Conservation (phyloP, 2,329 filamentous ascomycete species). For the Phialocephala subalpina region DNA sequence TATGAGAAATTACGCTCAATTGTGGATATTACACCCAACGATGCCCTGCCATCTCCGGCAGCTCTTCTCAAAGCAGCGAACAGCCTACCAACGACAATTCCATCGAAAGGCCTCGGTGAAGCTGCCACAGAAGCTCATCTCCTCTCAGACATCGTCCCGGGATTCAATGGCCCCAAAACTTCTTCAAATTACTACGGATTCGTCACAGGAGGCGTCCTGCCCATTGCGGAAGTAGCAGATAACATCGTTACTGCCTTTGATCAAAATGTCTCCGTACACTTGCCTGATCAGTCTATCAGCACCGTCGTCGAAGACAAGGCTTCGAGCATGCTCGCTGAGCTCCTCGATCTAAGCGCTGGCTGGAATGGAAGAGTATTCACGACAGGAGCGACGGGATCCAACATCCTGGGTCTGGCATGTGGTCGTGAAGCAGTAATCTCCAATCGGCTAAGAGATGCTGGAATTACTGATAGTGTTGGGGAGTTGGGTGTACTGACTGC, state of each 20-base stretch:
- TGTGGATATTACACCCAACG: constrained; percentile 33
- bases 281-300: constrained; percentile 76
- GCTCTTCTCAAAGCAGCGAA: constrained; percentile 33
- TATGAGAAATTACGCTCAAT: constrained; percentile 35
- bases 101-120: constrained; percentile 51
- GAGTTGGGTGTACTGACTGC: constrained; percentile 75
- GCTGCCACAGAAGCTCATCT: constrained; percentile 52
- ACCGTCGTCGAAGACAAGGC: constrained; percentile 81
- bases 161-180: constrained; percentile 43
- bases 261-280: constrained; percentile 85
- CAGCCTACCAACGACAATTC: constrained; percentile 47
- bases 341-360: constrained; percentile 66
- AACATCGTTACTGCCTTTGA: constrained; percentile 83
- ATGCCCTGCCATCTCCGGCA: constrained; percentile 36
- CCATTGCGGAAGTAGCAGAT: constrained; percentile 83
- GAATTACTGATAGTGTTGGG: constrained; percentile 59
- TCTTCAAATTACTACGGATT: constrained; percentile 78
- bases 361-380: constrained; percentile 84
- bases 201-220: constrained; percentile 82
- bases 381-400: constrained; percentile 74
- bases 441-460: constrained; percentile 43
- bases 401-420: constrained; percentile 71
- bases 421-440: constrained; percentile 73
- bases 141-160: constrained; percentile 52
- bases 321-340: constrained; percentile 70